Percentiles rank a stretch among this genome's conserved stretches.
Conservation (phyloP, 345 rosid genomes). For the Linum trigynum region DNA sequence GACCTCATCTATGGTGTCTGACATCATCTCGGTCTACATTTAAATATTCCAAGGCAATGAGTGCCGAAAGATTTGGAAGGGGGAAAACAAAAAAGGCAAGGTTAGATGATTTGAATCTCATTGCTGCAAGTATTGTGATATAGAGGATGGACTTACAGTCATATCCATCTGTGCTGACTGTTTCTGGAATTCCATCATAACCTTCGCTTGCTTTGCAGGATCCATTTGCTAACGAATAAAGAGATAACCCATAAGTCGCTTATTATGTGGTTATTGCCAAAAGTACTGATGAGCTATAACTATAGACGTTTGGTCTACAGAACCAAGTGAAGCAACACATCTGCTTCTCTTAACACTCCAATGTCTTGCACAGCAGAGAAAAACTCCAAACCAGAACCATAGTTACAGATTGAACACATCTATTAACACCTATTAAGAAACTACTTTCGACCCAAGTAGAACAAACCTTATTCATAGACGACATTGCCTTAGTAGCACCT, state of each 20-base stretch:
- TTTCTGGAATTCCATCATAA: slow-evolving; percentile 72
- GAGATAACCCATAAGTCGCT: slow-evolving; percentile 9
- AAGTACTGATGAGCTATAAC: neutral
- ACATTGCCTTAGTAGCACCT: slow-evolving; percentile 88
- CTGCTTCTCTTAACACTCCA: neutral
- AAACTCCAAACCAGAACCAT: slow-evolving; percentile 1
- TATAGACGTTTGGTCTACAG: neutral
- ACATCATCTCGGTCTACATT: slow-evolving; percentile 91
- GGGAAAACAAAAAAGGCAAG: slow-evolving; percentile 1
- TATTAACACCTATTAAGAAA: neutral
- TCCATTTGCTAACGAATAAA: slow-evolving; percentile 65
- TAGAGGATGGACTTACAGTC: slow-evolving; percentile 55
- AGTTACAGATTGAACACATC: slow-evolving; percentile 3
- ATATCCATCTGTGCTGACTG: slow-evolving; percentile 96
- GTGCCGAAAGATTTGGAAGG: slow-evolving; percentile 6
- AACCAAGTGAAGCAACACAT: neutral
- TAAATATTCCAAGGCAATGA: slow-evolving; percentile 16
- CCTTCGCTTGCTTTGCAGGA: slow-evolving; percentile 79
- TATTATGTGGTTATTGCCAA: neutral
- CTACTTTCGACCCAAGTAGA: neutral
- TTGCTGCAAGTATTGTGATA: slow-evolving; percentile 1
- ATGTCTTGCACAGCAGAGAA: neutral
- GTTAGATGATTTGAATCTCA: neutral
- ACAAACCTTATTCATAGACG: slow-evolving; percentile 78
- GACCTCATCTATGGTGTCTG: slow-evolving; percentile 80